These are phyloP conservation scores for Hypsizygus marmoreus DNA, from an alignment of 768 basidiomycete genomes.

Conservation along the genomic window DNA sequence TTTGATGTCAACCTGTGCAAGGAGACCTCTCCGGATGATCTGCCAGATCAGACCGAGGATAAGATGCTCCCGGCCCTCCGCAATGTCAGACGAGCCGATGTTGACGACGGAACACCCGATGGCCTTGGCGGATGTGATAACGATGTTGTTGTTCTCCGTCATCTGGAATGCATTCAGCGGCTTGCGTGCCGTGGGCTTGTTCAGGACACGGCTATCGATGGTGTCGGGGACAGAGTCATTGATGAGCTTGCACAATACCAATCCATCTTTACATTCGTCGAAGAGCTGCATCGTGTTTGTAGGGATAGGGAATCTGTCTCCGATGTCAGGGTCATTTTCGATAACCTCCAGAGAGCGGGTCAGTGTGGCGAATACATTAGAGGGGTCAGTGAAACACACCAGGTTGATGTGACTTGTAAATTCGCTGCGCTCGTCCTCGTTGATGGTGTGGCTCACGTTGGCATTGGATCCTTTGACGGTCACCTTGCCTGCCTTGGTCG, in stretches of 20 bases:
- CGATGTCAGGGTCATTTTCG: slow-evolving; percentile 87
- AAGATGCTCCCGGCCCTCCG: slow-evolving; percentile 93
- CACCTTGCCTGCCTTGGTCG: slow-evolving; percentile 83
- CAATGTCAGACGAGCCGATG: slow-evolving; percentile 90
- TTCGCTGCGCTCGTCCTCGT: slow-evolving; percentile 92
- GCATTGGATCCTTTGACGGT: slow-evolving; percentile 93
- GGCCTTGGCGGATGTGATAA: slow-evolving; percentile 96
- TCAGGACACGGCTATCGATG: slow-evolving; percentile 97
- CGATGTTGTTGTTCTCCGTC: slow-evolving; percentile 99
- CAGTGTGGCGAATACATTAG: slow-evolving; percentile 3
- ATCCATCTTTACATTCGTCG: slow-evolving; percentile 93
- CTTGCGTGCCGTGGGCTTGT: slow-evolving; percentile 80
- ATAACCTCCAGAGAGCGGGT: slow-evolving; percentile 71
- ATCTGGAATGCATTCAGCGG: slow-evolving; percentile 98
- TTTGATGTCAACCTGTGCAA: slow-evolving; percentile 97
- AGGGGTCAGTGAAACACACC: slow-evolving; percentile 47
- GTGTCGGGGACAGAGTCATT: slow-evolving; percentile 99
- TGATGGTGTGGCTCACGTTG: slow-evolving; percentile 95
- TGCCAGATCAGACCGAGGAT: slow-evolving; percentile 99
- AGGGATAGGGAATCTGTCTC: slow-evolving; percentile 83
- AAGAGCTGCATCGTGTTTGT: slow-evolving; percentile 98
- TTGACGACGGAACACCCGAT: slow-evolving; percentile 99
- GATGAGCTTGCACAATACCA: slow-evolving; percentile 97
- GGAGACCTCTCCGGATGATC: slow-evolving; percentile 90
- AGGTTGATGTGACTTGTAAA: slow-evolving; percentile 99